A percentile compares a stretch with the other conserved stretches of the same genome.
These are phyloP conservation scores for Neophaeococcomyces aloes DNA, from an alignment of 2,329 filamentous ascomycete genomes.

Conservation along the genomic window DNA sequence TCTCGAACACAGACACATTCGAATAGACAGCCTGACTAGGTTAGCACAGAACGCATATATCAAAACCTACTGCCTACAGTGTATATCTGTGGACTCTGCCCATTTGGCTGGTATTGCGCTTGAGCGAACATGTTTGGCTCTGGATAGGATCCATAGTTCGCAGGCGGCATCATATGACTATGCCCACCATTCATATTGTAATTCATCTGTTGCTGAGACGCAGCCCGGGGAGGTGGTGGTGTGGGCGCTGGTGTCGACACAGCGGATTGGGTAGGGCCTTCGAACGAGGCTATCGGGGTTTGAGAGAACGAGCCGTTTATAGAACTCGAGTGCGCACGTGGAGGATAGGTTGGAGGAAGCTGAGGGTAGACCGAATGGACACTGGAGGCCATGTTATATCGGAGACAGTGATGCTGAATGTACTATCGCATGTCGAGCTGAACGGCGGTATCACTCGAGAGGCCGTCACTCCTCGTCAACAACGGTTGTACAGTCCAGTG, in stretches of 20 bases:
- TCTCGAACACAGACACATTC: conserved; percentile 92
- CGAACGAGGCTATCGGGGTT: conserved; percentile 32
- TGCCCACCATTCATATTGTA: conserved; percentile 18
- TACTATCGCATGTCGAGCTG: conserved; percentile 6
- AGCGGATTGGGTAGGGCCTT: conserved; percentile 33
- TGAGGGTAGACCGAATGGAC: conserved; percentile 17
- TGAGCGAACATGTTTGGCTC: conserved; percentile 32
- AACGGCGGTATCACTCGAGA: not conserved
- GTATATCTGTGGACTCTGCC: conserved; percentile 33
- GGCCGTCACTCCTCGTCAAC: not conserved
- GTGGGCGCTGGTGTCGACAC: conserved; percentile 36
- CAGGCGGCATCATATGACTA: conserved; percentile 26
- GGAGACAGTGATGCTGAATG: not conserved
- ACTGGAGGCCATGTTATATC: conserved; percentile 6
- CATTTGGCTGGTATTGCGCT: conserved; percentile 15
- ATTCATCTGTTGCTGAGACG: conserved; percentile 29
- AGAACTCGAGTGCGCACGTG: conserved; percentile 20
- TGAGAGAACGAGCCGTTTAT: conserved; percentile 28
- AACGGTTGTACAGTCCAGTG: not conserved
- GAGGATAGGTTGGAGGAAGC: conserved; percentile 20
- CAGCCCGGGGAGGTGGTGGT: conserved; percentile 30
- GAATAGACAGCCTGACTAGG: conserved; percentile 70
- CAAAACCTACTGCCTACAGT: conserved; percentile 26
- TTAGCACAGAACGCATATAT: conserved; percentile 4
- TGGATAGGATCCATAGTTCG: conserved; percentile 31